Evolutionary conservation across 805 yeast genomes (phyloP), one percentile per base, ranked within the genome.

Genomic region (Candida coquimbonensis): DNA sequence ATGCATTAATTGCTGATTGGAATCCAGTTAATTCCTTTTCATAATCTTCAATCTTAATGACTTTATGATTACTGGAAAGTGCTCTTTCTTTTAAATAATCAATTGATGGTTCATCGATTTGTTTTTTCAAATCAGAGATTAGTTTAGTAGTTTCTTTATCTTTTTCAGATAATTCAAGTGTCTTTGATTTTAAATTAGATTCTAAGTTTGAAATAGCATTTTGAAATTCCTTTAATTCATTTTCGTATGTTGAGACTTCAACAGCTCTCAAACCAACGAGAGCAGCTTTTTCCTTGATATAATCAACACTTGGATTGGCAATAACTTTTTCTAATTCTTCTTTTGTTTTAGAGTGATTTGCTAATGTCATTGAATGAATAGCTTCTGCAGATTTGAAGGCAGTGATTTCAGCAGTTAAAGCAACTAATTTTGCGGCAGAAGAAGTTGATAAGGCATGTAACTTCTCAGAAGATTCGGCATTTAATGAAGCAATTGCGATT

Each of bases 281-380:
- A 5, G 41, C 25, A 9, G 72, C 66, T 39, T 61, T 61, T 19
- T 49, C 50, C 39, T 46, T 53, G 25, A 67, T 45, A 40, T 55
- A 56, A 3, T 60, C 68, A 9, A 53, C 46, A 19, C 65, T 55
- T 8, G 78, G 77, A 6, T 49, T 45, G 7, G 49, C 50, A 13
- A 57, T 35, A 48, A 34, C 3, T 4, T 26, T 33, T 39, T 48
- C 34, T 26, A 54, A 37, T 19, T 46, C 46, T 24, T 44, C 46
- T 32, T 36, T 45, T 9, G 42, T 16, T 26, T 33, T 27, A 9
- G 33, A 17, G 14, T 43, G 40, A 13, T 26, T 14, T 24, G 36
- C 42, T 14, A 47, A 31, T 9, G 38, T 11, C 14, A 17, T 29
- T 4, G 31, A 25, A 26, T 35, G 44, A 13, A n/a, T 31, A 7